A percentile compares a stretch with the other conserved stretches of the same genome.
Evolutionary conservation across 163 green algal genomes (phyloP).

Genomic region (Scenedesmus sp.): DNA sequence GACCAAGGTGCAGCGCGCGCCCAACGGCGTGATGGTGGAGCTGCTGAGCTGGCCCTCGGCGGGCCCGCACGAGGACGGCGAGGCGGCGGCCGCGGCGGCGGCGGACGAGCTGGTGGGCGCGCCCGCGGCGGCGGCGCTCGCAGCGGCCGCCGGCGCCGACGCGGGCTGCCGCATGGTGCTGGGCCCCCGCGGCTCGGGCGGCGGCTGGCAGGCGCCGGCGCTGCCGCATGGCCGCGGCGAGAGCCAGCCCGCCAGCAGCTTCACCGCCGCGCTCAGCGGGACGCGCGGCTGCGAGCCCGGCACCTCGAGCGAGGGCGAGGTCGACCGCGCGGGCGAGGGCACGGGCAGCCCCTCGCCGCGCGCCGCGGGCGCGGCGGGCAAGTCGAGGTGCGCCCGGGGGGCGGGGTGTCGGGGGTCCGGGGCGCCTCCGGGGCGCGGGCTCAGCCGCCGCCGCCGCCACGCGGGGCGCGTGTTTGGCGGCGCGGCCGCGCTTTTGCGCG

Average conservation of each 20-base stretch:
- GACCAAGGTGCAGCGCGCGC: conserved; percentile 49
- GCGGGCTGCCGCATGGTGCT: conserved; percentile 13
- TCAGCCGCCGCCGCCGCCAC: too few species aligned
- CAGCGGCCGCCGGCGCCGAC: conserved; percentile 11
- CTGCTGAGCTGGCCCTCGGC: conserved; percentile 34
- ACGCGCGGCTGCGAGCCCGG: background rate
- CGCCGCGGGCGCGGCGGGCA: too few species aligned
- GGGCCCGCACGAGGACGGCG: conserved; percentile 1
- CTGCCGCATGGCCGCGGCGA: background rate
- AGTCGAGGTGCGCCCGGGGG: too few species aligned
- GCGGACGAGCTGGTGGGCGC: background rate
- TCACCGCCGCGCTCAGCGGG: background rate
- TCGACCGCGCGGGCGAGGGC: background rate
- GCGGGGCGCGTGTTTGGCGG: background rate
- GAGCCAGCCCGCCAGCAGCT: background rate
- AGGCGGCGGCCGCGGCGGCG: background rate
- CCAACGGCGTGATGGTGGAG: conserved; percentile 30
- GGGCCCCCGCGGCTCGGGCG: background rate
- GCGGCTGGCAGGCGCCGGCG: too few species aligned
- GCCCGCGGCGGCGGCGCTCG: background rate
- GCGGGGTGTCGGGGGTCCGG: too few species aligned
- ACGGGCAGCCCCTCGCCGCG: too few species aligned
- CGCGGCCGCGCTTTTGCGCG: background rate
- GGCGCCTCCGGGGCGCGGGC: too few species aligned
- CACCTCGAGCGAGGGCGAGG: background rate